Evolutionary conservation across 495 filamentous ascomycete species (phyloP), one percentile per base, ranked within the genome.

Genomic region (Aspergillus carlsbadensis): DNA sequence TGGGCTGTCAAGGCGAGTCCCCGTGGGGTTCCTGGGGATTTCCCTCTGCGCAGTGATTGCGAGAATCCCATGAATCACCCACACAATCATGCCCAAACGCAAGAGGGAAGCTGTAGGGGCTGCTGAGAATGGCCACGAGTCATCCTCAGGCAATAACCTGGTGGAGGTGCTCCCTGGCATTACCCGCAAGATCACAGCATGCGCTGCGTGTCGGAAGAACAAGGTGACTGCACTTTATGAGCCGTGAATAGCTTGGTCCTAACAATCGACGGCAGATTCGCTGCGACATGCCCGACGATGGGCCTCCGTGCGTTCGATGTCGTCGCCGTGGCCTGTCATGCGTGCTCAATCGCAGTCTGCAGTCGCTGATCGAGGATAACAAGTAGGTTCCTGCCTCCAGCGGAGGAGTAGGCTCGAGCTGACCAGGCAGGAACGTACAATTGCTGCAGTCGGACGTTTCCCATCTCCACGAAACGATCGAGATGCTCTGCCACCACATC

Each of bases 181-280:
- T 54, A 73, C 71, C 40, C 71, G 75, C 18, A 75, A 74, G 59
- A 72, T 78, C 39, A 78, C 73, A 24, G 75, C 75, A 2, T 78
- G 75, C 53, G 75, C 72, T 2, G 73, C 73, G 7, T 76, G 73
- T 63, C 64, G 71, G 39, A 76, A 77, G 58, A 73, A 75, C 58
- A 77, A 76, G 65, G 66, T 69, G n/a, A 18, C 59, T 56, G 10
- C 39, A 6, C 39, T 14, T 13, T 8, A 22, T 13, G 17, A 24
- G 13, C 17, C 6, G 10, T 10, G 3, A 14, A 10, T 29, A 29
- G 4, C 6, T 3, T 17, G 7, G 4, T 22, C 4, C 50, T 44
- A 22, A 22, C 40, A 18, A n/a, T 48, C 14, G 20, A n/a, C 14
- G 11, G n/a, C 41, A 74, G 72, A 76, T 78, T 44, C 74, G 75